phyloP scores from a whole-genome alignment of 1,284 basidiomycete genomes.

The Cerioporus squamosus region DNA sequence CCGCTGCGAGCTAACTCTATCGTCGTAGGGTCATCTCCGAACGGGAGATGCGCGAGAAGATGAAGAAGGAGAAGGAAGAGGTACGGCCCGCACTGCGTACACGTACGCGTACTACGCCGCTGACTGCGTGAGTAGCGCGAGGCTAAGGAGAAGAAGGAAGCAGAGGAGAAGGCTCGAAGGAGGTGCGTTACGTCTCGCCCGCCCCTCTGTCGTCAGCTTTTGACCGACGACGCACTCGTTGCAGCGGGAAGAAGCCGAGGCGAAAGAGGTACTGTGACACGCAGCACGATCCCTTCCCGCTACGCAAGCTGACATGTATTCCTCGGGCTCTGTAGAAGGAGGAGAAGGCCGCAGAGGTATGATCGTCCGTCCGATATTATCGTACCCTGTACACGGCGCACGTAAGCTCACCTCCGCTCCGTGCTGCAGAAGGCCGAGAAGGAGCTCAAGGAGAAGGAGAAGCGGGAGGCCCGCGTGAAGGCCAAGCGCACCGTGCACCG shows the following conservation, averaged over 20 bases:
- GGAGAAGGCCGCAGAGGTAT: conserved; percentile 57
- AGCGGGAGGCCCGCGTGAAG: conserved; percentile 58
- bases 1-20: conserved; percentile 11
- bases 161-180: conserved; percentile 49
- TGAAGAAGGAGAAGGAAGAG: conserved; percentile 87
- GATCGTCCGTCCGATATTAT: conserved; percentile 13
- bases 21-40: conserved; percentile 65
- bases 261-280: conserved; percentile 37
- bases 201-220: conserved; percentile 8
- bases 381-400: neutral
- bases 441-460: conserved; percentile 22
- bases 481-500: conserved; percentile 46
- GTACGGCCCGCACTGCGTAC: conserved; percentile 37
- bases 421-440: conserved; percentile 40
- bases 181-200: conserved; percentile 28
- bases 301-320: conserved; percentile 10
- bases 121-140: conserved; percentile 55
- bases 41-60: conserved; percentile 77
- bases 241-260: conserved; percentile 56
- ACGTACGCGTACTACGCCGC: conserved; percentile 23
- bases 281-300: conserved; percentile 1
- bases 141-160: conserved; percentile 75
- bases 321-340: conserved; percentile 42
- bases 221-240: neutral
- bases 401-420: conserved; percentile 6